Evolutionary conservation across 169 alveolate species (phyloP), one percentile per base, ranked within the genome.

Genomic region (Plasmodium billcollinsi): DNA sequence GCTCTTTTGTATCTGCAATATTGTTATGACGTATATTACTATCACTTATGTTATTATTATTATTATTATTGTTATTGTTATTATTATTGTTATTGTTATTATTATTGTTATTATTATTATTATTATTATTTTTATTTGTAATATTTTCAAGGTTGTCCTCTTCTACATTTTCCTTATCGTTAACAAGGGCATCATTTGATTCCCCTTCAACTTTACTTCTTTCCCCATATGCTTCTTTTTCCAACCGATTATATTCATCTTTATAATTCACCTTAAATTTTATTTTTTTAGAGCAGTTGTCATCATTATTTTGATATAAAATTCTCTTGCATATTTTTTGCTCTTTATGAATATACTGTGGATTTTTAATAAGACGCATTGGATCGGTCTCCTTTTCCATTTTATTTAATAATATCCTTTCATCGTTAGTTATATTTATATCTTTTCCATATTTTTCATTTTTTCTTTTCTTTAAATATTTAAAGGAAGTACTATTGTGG

Each of bases 401-500:
- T 11, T 3, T 15, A 58, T 15, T 73, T 73, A 62, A 15, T 7
- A 11, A 20, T 24, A 59, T 26, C 1, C 12, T 3, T 1, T 66
- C 80, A 20, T 63, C 20, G 5, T 73, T 54, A 43, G 9, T n/a
- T 6, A 26, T 21, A 29, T 15, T 26, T 12, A 15, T 65, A 20
- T 3, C n/a, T 49, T 56, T 14, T 6, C 54, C 29, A 21, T n/a
- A 21, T 45, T 78, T 43, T 15, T 29, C 26, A 18, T 50, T 21
- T 45, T 66, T 67, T 45, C 67, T 66, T 61, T 50, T 63, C 78
- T 65, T 50, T 71, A 78, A 78, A 78, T 65, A 78, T 7, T 66
- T 59, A 78, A 78, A 78, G 26, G 89, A 78, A 7, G 70, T 49
- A 59, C 47, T 78, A 78, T 78, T 20, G 29, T 78, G 89, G 8